phyloP scores from a whole-genome alignment of 495 filamentous ascomycete species.

The Hamigera avellanea region DNA sequence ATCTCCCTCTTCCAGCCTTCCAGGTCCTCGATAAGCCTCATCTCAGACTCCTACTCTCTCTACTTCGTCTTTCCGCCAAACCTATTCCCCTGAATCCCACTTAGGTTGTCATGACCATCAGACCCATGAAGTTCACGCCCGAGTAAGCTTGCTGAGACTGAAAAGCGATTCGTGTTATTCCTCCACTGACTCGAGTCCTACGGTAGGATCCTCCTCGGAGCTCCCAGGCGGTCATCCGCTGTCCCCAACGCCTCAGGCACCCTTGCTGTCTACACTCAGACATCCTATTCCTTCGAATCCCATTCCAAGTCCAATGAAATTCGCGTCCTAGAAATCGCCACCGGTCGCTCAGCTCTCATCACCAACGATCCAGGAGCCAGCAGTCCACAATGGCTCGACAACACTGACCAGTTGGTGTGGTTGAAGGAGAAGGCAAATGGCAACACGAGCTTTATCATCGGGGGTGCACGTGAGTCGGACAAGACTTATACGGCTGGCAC shows the following conservation, averaged over 20 bases:
- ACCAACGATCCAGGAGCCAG: constrained; percentile 50
- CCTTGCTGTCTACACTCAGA: constrained; percentile 58
- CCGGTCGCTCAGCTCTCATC: constrained; percentile 53
- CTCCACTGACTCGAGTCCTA: no score
- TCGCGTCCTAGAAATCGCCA: constrained; percentile 58
- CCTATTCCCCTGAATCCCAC: no score
- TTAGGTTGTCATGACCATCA: constrained; percentile 44
- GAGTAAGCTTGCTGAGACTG: constrained; percentile 31
- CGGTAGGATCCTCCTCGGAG: constrained; percentile 60
- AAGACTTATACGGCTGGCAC: constrained; percentile 49
- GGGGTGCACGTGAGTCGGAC: constrained; percentile 41
- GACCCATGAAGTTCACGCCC: constrained; percentile 60
- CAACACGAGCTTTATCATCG: constrained; percentile 51
- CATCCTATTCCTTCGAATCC: constrained; percentile 72
- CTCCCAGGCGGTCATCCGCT: constrained; percentile 68
- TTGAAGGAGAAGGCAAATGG: constrained; percentile 55
- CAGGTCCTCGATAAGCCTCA: no score
- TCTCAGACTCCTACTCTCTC: no score
- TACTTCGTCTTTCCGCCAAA: no score
- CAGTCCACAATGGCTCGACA: constrained; percentile 67
- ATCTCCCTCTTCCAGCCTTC: no score
- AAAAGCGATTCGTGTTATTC: not conserved
- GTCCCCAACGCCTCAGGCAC: constrained; percentile 63
- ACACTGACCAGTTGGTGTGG: constrained; percentile 51
- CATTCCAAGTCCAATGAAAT: constrained; percentile 69